Conservation (phyloP, 257 asterid species). For the Rauvolfia tetraphylla region DNA sequence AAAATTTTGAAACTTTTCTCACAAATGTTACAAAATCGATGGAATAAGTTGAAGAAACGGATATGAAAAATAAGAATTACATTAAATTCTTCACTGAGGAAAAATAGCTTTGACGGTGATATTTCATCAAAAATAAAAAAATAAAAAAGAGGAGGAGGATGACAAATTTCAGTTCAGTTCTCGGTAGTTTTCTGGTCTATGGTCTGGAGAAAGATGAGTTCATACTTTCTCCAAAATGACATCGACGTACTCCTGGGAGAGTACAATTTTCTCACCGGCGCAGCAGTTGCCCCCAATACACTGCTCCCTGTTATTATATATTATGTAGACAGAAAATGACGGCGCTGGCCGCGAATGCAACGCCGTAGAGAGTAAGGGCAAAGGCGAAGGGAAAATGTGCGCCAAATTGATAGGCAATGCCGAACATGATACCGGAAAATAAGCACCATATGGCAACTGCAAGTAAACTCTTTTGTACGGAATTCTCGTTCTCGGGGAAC, state of each 20-base stretch:
- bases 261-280: background rate
- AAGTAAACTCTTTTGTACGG: slow-evolving; percentile 11
- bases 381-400: background rate
- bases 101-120: too few species aligned
- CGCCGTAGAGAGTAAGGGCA: background rate
- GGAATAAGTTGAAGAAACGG: too few species aligned
- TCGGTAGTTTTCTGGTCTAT: background rate
- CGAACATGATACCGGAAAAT: slow-evolving; percentile 12
- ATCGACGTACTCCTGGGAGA: background rate
- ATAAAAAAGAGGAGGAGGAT: too few species aligned
- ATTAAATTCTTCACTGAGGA: too few species aligned
- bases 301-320: background rate
- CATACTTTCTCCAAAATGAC: slow-evolving; percentile 14
- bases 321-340: slow-evolving; percentile 10
- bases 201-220: background rate
- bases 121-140: too few species aligned
- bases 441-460: slow-evolving; percentile 17
- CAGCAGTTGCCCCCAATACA: background rate
- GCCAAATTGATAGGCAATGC: slow-evolving; percentile 4
- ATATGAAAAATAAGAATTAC: too few species aligned
- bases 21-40: too few species aligned
- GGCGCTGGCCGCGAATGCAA: slow-evolving; percentile 14
- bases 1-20: too few species aligned
- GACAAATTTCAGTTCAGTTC: background rate
- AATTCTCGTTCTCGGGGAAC: background rate